A percentile compares a stretch with the other conserved stretches of the same genome.
These are phyloP conservation scores for Podaxis pistillaris DNA, from an alignment of 768 basidiomycete species.

Conservation along the genomic window DNA sequence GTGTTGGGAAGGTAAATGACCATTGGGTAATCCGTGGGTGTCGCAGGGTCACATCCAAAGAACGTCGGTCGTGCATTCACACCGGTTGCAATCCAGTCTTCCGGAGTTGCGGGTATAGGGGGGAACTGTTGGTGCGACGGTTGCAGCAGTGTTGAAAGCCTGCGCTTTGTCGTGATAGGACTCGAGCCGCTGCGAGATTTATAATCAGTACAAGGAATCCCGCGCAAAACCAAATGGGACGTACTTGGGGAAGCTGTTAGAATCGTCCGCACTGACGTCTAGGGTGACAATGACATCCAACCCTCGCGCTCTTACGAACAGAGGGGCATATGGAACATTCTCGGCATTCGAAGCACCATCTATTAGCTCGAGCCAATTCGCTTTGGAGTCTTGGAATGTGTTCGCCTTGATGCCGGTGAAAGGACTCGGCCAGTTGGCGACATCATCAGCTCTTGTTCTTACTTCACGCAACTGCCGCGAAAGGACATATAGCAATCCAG, in stretches of 20 bases:
- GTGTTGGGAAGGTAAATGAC: conserved; percentile 77
- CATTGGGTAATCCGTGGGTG: conserved; percentile 58
- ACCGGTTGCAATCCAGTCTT: conserved; percentile 55
- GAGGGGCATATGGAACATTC: conserved; percentile 67
- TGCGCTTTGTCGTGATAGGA: conserved; percentile 40
- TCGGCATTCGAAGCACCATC: conserved; percentile 72
- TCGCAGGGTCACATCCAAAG: conserved; percentile 70
- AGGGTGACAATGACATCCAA: conserved; percentile 78
- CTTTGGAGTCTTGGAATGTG: conserved; percentile 54
- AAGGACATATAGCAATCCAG: conserved; percentile 48
- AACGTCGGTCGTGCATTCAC: conserved; percentile 71
- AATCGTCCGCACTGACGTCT: conserved; percentile 61
- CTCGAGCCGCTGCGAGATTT: conserved; percentile 47
- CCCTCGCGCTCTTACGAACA: conserved; percentile 65
- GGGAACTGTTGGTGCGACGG: conserved; percentile 62
- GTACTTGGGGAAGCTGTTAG: conserved; percentile 66
- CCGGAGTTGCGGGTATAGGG: conserved; percentile 51
- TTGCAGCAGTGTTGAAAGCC: conserved; percentile 42
- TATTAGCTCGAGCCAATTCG: conserved; percentile 58
- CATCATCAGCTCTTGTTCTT: conserved; percentile 52
- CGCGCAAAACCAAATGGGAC: conserved; percentile 18
- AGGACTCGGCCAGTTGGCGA: conserved; percentile 70
- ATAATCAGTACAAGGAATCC: neutral
- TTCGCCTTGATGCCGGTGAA: conserved; percentile 47
- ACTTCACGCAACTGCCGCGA: conserved; percentile 44